phyloP scores from a whole-genome alignment of 2,329 filamentous ascomycete genomes.

The Ascochyta rabiei region DNA sequence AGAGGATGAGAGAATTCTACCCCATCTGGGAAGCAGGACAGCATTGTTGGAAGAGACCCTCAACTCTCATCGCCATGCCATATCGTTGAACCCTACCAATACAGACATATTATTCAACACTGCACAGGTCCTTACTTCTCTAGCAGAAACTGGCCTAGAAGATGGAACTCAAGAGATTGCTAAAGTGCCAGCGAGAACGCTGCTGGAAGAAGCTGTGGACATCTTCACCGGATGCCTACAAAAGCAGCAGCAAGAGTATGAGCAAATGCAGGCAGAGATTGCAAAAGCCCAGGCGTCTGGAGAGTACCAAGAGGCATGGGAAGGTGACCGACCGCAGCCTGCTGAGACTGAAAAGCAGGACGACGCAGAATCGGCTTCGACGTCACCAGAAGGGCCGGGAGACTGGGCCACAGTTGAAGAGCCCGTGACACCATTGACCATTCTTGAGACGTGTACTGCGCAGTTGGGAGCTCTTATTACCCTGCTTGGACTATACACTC shows the following conservation, averaged over 20 bases:
- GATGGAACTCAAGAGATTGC: slow-evolving; percentile 51
- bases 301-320: slow-evolving; percentile 29
- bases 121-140: slow-evolving; percentile 69
- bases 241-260: slow-evolving; percentile 54
- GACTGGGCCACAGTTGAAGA: slow-evolving; percentile 72
- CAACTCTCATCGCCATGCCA: slow-evolving; percentile 67
- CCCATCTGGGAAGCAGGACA: slow-evolving; percentile 61
- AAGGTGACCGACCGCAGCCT: slow-evolving; percentile 19
- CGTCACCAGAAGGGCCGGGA: slow-evolving; percentile 52
- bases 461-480: slow-evolving; percentile 59
- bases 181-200: slow-evolving; percentile 56
- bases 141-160: slow-evolving; percentile 66
- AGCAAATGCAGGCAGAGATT: slow-evolving; percentile 46
- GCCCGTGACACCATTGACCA: slow-evolving; percentile 66
- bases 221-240: slow-evolving; percentile 60
- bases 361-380: slow-evolving; percentile 33
- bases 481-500: slow-evolving; percentile 57
- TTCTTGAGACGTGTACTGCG: slow-evolving; percentile 72
- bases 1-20: slow-evolving; percentile 67
- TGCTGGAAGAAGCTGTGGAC: slow-evolving; percentile 66
- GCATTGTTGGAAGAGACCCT: slow-evolving; percentile 66
- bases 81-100: slow-evolving; percentile 65
- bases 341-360: slow-evolving; percentile 14
- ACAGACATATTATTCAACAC: slow-evolving; percentile 74
- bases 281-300: slow-evolving; percentile 38